Evolutionary conservation across 2,329 filamentous ascomycete species (phyloP).

Genomic region (Sclerotinia borealis): DNA sequence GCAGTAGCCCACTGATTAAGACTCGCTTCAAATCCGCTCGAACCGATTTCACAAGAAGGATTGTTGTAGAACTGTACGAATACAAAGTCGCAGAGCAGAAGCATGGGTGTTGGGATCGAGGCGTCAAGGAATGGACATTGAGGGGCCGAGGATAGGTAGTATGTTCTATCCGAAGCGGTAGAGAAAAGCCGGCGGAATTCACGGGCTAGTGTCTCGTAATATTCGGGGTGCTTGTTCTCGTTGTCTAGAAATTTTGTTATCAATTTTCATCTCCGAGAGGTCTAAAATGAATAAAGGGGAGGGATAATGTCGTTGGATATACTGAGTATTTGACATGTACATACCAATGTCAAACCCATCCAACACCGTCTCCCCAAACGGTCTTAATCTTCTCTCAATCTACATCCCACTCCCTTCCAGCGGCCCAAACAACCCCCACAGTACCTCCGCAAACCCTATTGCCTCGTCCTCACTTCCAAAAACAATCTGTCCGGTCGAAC

Average conservation of each 20-base stretch:
- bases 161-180: constrained; percentile 23
- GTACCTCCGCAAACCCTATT: constrained; percentile 26
- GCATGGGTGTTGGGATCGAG: constrained; percentile 30
- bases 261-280: not conserved
- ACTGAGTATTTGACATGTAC: not conserved
- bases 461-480: constrained; percentile 31
- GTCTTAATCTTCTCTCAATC: constrained; percentile 26
- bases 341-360: constrained; percentile 36
- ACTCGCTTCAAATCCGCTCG: constrained; percentile 24
- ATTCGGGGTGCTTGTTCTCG: constrained; percentile 28
- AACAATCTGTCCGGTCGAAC: constrained; percentile 25
- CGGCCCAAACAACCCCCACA: constrained; percentile 36
- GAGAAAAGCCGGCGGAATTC: constrained; percentile 27
- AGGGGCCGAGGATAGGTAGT: constrained; percentile 37
- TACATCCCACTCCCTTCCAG: constrained; percentile 18
- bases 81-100: constrained; percentile 35
- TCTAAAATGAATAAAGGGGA: not conserved
- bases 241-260: constrained; percentile 28
- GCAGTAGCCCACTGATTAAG: constrained; percentile 33
- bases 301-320: no score
- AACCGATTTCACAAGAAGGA: constrained; percentile 31
- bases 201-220: constrained; percentile 31
- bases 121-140: constrained; percentile 37
- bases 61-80: constrained; percentile 41
- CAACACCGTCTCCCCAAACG: constrained; percentile 30